A percentile compares a stretch with the other conserved stretches of the same genome.
Conservation (phyloP, 257 asterid genomes). For the Jacaranda copaia region DNA sequence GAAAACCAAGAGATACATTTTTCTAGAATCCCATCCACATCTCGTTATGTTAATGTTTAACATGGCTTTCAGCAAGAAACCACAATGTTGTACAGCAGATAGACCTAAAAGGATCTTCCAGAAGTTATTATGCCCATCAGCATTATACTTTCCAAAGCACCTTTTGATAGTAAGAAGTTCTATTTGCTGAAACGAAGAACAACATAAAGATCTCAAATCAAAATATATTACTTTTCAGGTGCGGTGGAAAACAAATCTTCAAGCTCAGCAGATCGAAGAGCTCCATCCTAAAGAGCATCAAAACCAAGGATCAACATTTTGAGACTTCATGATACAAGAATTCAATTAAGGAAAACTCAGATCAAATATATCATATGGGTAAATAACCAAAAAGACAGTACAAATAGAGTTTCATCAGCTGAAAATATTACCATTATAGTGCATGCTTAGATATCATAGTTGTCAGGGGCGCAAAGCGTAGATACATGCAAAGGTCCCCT, state of each 20-base stretch:
- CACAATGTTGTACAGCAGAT: background rate
- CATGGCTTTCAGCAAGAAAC: background rate
- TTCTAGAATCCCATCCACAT: background rate
- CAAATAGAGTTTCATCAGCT: conserved; percentile 1
- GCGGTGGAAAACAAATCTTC: conserved; percentile 97
- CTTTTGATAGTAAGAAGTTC: conserved; percentile 7
- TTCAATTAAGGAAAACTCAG: conserved; percentile 23
- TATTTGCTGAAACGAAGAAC: conserved; percentile 22
- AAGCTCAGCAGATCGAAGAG: conserved; percentile 80
- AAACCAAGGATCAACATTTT: conserved; percentile 40
- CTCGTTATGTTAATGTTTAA: background rate
- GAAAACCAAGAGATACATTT: background rate
- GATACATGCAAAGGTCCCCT: too few relatives aligned
- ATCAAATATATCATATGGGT: conserved; percentile 12
- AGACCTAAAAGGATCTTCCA: background rate
- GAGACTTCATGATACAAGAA: conserved; percentile 27
- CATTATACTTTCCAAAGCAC: conserved; percentile 13
- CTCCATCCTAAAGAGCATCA: conserved; percentile 76
- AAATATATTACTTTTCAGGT: conserved; percentile 85
- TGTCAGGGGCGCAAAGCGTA: too few relatives aligned
- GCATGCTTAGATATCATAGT: background rate
- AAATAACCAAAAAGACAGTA: background rate
- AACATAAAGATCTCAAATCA: conserved; percentile 24
- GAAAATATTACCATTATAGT: conserved; percentile 12
- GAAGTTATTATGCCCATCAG: conserved; percentile 4